These are phyloP conservation scores for Penicillium soppii DNA, from an alignment of 495 filamentous ascomycete species.

Conservation along the genomic window DNA sequence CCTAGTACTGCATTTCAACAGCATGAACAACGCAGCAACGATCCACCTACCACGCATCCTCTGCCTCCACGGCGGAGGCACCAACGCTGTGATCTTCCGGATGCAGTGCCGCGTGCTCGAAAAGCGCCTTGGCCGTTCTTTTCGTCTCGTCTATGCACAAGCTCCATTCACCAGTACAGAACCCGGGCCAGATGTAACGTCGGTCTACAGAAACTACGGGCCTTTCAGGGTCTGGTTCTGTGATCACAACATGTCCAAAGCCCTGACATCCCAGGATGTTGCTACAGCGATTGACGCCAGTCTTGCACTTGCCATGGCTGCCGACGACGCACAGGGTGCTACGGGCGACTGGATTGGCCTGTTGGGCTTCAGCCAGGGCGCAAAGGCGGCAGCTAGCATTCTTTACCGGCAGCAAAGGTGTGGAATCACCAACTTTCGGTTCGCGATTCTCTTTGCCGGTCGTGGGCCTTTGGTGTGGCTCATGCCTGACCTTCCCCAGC, in stretches of 20 bases:
- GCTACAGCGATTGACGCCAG: conserved; percentile 6
- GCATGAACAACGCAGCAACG: no score
- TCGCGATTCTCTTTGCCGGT: background rate
- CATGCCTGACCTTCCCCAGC: background rate
- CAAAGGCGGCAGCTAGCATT: conserved; percentile 56
- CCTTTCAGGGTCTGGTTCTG: conserved; percentile 62
- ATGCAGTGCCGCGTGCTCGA: background rate
- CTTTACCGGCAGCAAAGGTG: conserved; percentile 22
- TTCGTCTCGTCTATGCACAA: conserved; percentile 57
- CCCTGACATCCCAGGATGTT: background rate
- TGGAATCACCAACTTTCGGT: background rate
- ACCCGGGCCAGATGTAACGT: conserved; percentile 49
- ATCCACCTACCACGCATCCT: background rate
- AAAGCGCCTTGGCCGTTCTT: background rate
- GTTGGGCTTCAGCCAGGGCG: conserved; percentile 58
- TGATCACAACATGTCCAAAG: conserved; percentile 23
- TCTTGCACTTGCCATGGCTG: conserved; percentile 16
- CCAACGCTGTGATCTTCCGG: background rate
- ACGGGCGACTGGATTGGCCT: conserved; percentile 58
- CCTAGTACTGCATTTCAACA: no score
- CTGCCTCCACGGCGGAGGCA: background rate
- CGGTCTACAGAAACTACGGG: conserved; percentile 52
- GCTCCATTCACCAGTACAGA: conserved; percentile 52
- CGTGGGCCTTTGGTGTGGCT: background rate
- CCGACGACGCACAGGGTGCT: conserved; percentile 41